Evolutionary conservation across 495 filamentous ascomycete species (phyloP).

Genomic region (Podospora pseudoanserina): DNA sequence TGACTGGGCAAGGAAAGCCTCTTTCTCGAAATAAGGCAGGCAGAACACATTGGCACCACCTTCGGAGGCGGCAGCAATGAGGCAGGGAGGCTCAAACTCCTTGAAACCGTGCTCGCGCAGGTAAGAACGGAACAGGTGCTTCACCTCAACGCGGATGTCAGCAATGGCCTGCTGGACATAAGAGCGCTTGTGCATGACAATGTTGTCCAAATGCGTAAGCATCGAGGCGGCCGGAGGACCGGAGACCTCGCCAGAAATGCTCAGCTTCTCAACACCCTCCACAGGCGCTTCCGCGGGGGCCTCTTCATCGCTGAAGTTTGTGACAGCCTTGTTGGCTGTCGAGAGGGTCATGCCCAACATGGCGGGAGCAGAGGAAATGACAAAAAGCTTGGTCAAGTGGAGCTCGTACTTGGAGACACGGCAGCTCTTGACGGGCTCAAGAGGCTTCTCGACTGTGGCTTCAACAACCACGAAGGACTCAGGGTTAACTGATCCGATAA

Average conservation of each 20-base stretch:
- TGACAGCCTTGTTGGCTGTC: conserved; percentile 62
- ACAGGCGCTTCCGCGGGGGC: conserved; percentile 27
- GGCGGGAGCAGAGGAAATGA: conserved; percentile 54
- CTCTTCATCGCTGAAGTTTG: conserved; percentile 61
- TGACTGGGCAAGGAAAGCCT: conserved; percentile 61
- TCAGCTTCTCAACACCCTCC: conserved; percentile 53
- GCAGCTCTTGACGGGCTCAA: conserved; percentile 77
- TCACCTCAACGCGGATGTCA: conserved; percentile 74
- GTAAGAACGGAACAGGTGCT: conserved; percentile 75
- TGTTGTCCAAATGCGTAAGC: conserved; percentile 79
- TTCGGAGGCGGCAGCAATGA: conserved; percentile 88
- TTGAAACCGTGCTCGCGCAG: conserved; percentile 72
- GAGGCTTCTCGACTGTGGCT: conserved; percentile 73
- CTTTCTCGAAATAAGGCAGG: conserved; percentile 82
- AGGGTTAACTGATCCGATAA: conserved; percentile 67
- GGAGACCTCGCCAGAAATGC: conserved; percentile 24
- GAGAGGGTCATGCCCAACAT: conserved; percentile 66
- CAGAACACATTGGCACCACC: conserved; percentile 93
- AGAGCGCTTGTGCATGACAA: conserved; percentile 84
- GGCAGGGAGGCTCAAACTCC: conserved; percentile 84
- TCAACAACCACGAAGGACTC: conserved; percentile 84
- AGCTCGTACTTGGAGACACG: conserved; percentile 74
- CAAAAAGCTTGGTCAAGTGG: conserved; percentile 81
- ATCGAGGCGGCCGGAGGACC: conserved; percentile 71
- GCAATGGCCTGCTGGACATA: conserved; percentile 82